These are phyloP conservation scores for Ganoderma meredithae DNA, from an alignment of 1,284 basidiomycete genomes.

Conservation along the genomic window DNA sequence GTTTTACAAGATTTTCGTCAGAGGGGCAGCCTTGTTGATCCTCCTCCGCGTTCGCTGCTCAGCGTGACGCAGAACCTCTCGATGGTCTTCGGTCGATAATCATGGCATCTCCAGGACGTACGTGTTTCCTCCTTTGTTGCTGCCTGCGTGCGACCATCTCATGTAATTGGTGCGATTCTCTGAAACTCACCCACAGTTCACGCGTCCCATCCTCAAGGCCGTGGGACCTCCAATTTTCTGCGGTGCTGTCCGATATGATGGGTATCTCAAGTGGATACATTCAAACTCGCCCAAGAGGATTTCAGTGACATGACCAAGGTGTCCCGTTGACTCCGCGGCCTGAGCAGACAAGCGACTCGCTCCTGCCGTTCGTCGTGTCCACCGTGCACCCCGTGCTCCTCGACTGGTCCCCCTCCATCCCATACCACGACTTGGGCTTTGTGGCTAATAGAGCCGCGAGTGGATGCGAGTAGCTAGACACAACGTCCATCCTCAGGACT, in stretches of 20 bases:
- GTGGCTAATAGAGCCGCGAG: too few relatives aligned
- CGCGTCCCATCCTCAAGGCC: slow-evolving; percentile 91
- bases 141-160: neutral
- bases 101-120: slow-evolving; percentile 89
- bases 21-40: neutral
- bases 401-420: too few relatives aligned
- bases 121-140: slow-evolving; percentile 42
- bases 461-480: too few relatives aligned
- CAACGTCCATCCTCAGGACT: too few relatives aligned
- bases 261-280: slow-evolving; percentile 96
- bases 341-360: too few relatives aligned
- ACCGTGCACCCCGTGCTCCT: too few relatives aligned
- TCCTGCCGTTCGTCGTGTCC: too few relatives aligned
- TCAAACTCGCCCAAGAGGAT: slow-evolving; percentile 91
- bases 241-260: slow-evolving; percentile 95
- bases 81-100: slow-evolving; percentile 87
- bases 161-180: slow-evolving; percentile 95
- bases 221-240: slow-evolving; percentile 94
- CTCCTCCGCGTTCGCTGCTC: neutral
- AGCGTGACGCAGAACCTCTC: slow-evolving; percentile 92
- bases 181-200: slow-evolving; percentile 90
- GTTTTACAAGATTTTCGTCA: slow-evolving; percentile 28
- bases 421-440: too few relatives aligned
- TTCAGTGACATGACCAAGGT: slow-evolving; percentile 48
- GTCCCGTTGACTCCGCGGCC: too few relatives aligned